phyloP scores from a whole-genome alignment of 768 basidiomycete genomes.

The Pisolithus marmoratus region DNA sequence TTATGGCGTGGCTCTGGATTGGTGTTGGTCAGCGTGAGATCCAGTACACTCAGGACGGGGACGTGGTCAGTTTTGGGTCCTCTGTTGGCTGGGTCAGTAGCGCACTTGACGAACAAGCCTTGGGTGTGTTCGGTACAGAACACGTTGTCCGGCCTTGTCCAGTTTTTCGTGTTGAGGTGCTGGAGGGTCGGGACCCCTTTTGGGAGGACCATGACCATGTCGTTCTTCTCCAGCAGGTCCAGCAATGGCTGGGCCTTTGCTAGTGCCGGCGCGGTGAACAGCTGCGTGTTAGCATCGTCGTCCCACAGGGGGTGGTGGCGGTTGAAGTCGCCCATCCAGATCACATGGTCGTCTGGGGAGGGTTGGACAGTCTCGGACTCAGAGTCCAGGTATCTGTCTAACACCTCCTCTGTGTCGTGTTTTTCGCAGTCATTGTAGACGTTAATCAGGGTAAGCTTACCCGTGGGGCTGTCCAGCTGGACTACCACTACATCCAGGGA shows the following conservation, averaged over 20 bases:
- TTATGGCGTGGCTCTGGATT: background rate
- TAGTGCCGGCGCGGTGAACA: conserved; percentile 5
- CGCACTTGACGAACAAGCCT: background rate
- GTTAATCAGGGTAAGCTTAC: conserved; percentile 10
- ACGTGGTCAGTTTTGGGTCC: conserved; percentile 11
- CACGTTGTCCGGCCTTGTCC: conserved; percentile 7
- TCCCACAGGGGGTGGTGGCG: conserved; percentile 22
- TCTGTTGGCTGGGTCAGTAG: accelerated
- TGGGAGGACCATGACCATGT: conserved; percentile 4
- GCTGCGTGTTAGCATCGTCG: background rate
- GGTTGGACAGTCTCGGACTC: background rate
- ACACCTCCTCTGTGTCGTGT: background rate
- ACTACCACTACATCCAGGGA: conserved; percentile 18
- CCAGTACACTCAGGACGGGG: background rate
- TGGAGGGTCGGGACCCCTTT: conserved; percentile 2
- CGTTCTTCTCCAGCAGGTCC: conserved; percentile 3
- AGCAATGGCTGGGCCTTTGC: background rate
- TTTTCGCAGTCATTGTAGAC: conserved; percentile 8
- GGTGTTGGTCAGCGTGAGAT: too few relatives aligned
- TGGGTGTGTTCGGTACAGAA: conserved; percentile 1
- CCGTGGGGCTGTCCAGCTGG: background rate
- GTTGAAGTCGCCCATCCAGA: conserved; percentile 24
- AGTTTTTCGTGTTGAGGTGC: background rate
- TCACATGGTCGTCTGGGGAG: conserved; percentile 3
- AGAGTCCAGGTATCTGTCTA: background rate